Evolutionary conservation across 495 filamentous ascomycete genomes (phyloP), one percentile per base, ranked within the genome.

Genomic region (Pyrenopolyporus hunteri): DNA sequence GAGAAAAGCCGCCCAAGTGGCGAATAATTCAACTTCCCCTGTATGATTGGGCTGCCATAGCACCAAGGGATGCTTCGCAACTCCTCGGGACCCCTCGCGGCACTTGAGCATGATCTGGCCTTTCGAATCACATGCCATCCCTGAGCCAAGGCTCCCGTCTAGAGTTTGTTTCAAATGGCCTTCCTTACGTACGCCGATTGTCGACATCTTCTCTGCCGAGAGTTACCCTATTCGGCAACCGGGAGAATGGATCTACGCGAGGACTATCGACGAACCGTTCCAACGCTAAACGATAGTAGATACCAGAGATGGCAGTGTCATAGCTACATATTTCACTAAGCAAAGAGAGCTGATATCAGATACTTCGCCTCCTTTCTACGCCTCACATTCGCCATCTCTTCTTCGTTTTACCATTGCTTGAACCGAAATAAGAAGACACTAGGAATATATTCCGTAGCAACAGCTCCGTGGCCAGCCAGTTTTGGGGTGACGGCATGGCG

Each of bases 41-140:
- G 57, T 57, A 54, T 58, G 51, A 61, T 66, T 66, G 63, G 63
- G 63, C 58, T 52, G 52, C 57, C 19, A 63, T 58, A 57, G 36
- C 29, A 57, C 58, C 37, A 39, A 60, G 57, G 56, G 62, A 60
- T 56, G 50, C 44, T 45, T 65, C 35, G 45, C 50, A 44, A 48
- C 47, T 36, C 47, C 31, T 56, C 29, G 40, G 28, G 13, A 46
- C 51, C 45, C 62, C 56, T 55, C 62, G 45, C 62, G 62, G 62
- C 62, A 65, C 31, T 65, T 56, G 56, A 57, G 10, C 31, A 54
- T 39, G 48, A 49, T 32, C 43, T 40, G 32, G 19, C 36, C 45
- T 29, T 54, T 57, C 62, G 46, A 60, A 57, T 65, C 51, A 65
- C 39, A 65, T 57, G 50, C 13, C 28, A 36, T 51, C 10, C 25